Base-by-base conservation (phyloP, 148 eudicot genomes). In the Salicornia ramosissima region DNA sequence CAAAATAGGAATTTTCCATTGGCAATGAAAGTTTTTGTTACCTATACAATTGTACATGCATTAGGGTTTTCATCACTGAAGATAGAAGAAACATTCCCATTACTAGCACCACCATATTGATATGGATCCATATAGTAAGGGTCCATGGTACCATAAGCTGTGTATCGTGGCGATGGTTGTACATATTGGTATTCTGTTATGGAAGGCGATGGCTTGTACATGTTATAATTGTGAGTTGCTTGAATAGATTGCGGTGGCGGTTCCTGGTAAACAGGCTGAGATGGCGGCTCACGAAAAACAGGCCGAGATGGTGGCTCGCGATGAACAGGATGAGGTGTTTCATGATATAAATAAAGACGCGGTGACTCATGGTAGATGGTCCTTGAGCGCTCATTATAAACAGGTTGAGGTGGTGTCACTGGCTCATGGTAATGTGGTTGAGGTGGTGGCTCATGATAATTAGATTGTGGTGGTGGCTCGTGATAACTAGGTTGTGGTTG, bases 31-130 rank as follows among this genome's bases (percentile, higher is more conserved):
- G 55, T 57, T 31, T 34, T 4, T 67, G 61, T n/a, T 57, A 40
- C 0, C 81, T 86, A 86, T 71, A 74, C 86, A 78, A 88, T 88
- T 72, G 80, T 85, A 82, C 98, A 93, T 34, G 98, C 90, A 80
- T 93, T 93, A 68, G 98, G 98, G 80, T 93, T 93, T 78, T 90
- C 98, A 47, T 93, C 96, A 55, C 98, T 93, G 84, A 93, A 90
- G 39, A 93, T 75, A 47, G 96, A 86, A 71, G 75, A 69, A 69
- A 75, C 80, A 72, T 82, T 86, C 59, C 96, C 88, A 68, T 83
- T 81, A 45, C 75, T 75, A 42, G 60, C 71, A 69, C 42, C 50
- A 6, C 77, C 65, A 73, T 73, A 52, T 74, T 71, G 70, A 78
- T 73, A 79, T 22, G 67, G 59, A 64, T 78, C 81, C 60, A 42